Base-by-base conservation (phyloP, 2,329 filamentous ascomycete genomes). In the Pseudopyricularia javanii region DNA sequence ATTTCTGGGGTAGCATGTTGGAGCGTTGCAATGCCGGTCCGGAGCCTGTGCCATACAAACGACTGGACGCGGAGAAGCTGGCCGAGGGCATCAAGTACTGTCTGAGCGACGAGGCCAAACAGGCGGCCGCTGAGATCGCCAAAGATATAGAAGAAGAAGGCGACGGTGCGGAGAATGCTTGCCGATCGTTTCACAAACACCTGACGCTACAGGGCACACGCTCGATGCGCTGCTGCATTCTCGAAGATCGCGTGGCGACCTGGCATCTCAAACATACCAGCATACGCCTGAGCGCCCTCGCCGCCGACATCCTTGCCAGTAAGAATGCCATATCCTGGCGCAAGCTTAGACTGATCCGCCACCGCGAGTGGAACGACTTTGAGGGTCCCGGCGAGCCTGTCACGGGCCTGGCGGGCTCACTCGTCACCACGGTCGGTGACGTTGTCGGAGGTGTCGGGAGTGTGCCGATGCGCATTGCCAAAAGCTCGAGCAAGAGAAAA, bases 1-100 rank as follows among this genome's bases (percentile, higher is more conserved):
- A 83, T 49, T 90, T 90, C 62, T 90, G 86, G 86, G 86, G 85
- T 2, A 72, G 74, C 17, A 86, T 86, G 79, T 74, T 89, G 1
- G 74, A 73, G 4, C 77, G 74, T 33, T 74, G 80, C 1, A 76
- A 77, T 26, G 85, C 83, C 0, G 86, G 86, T 1, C 82, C 85
- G 0, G 68, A 76, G 43, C 77, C 83, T 1, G 74, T 88, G 8
- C 84, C 84, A 0, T 86, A 87, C 67, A 88, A 87, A 66, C 67
- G 75, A 9, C 65, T 90, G 2, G 80, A 73, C 1, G 74, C 73
- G 0, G 80, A 88, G 54, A 79, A 76, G 45, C 66, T 89, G 1
- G 80, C 80, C 0, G 80, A 85, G n/a, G 85, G 83, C 0, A 89
- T 89, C 64, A 77, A 76, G 62, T 80, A 81, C 60, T 83, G 81